Base-by-base conservation (phyloP, 805 yeast genomes). In the Debaryomyces maramus region DNA sequence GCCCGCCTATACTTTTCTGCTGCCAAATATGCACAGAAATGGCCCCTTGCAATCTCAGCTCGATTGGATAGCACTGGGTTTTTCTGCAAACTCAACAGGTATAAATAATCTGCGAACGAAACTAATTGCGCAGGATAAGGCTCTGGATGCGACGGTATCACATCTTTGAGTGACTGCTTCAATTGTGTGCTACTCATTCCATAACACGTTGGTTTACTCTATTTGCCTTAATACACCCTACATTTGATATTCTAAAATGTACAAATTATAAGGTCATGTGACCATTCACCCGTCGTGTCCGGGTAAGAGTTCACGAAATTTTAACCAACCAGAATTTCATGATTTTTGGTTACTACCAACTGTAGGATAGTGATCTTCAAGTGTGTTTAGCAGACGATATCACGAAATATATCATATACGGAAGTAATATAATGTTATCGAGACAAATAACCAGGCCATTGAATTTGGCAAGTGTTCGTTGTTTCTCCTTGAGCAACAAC, bases 41-140 rank as follows among this genome's bases (percentile, higher is more conserved):
- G 90, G 40, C 72, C 73, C 39, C 91, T 65, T 1, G 88, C 88
- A 2, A 75, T 64, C 46, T 85, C 90, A 37, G 79, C 77, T 28
- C 70, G 70, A 18, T 72, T 70, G 10, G 77, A 72, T 16, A 84
- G 56, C 2, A 61, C 56, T 43, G 76, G 75, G 32, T 69, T 67
- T 46, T 73, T 70, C 40, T 69, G 77, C n/a, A 83, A 65, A 15
- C 83, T 72, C 1, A 74, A 58, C 45, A 65, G 67, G 51, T 81
- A 80, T 10, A 80, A 53, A 3, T 75, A 68, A 24, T 63, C 74
- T 5, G 74, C 56, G 54, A 62, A 62, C 14, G 67, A 54, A 9
- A 68, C 51, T 21, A 80, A 54, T 30, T 62, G 57, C 5, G 60
- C 55, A 0, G 82, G 81, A 24, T 65, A 58, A 3, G 72, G 70